phyloP scores from a whole-genome alignment of 192 early-diverging fungal genomes.

The Entomortierella chlamydospora region DNA sequence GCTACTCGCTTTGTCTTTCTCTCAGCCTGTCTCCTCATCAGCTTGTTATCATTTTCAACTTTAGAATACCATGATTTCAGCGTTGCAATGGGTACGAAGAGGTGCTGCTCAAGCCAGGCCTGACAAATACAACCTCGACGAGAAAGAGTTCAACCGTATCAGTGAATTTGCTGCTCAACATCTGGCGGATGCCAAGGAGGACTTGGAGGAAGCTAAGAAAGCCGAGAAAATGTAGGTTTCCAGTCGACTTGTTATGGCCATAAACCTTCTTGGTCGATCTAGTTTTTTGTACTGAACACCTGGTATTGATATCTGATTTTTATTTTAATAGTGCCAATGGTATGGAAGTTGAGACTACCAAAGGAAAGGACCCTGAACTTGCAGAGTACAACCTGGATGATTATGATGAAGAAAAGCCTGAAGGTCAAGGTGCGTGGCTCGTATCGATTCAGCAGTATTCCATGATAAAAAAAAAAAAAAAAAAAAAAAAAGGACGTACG shows the following conservation, averaged over 20 bases:
- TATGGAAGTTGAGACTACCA: conserved; percentile 52
- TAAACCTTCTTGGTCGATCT: too few relatives aligned
- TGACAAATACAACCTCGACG: conserved; percentile 83
- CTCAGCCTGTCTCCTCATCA: neutral
- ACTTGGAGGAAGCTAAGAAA: conserved; percentile 63
- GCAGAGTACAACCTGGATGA: conserved; percentile 92
- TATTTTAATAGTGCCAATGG: conserved; percentile 21
- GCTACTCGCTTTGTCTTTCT: neutral
- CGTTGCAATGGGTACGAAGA: conserved; percentile 92
- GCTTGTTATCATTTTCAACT: too few relatives aligned
- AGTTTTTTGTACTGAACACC: too few relatives aligned
- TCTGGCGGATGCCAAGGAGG: conserved; percentile 71
- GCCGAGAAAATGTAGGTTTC: conserved; percentile 55
- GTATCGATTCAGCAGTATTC: too few relatives aligned
- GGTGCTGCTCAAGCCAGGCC: conserved; percentile 91
- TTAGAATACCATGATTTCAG: conserved; percentile 82
- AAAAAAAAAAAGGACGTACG: too few relatives aligned
- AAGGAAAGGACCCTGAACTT: conserved; percentile 69
- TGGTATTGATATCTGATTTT: neutral
- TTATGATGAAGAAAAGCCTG: conserved; percentile 88
- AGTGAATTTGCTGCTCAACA: conserved; percentile 73
- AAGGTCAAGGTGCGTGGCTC: conserved; percentile 51
- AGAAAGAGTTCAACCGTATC: conserved; percentile 90
- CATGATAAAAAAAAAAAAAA: too few relatives aligned
- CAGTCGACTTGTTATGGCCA: too few relatives aligned